These are phyloP conservation scores for Paragyromitra xinjiangensis DNA, from an alignment of 495 filamentous ascomycete species.

Conservation along the genomic window DNA sequence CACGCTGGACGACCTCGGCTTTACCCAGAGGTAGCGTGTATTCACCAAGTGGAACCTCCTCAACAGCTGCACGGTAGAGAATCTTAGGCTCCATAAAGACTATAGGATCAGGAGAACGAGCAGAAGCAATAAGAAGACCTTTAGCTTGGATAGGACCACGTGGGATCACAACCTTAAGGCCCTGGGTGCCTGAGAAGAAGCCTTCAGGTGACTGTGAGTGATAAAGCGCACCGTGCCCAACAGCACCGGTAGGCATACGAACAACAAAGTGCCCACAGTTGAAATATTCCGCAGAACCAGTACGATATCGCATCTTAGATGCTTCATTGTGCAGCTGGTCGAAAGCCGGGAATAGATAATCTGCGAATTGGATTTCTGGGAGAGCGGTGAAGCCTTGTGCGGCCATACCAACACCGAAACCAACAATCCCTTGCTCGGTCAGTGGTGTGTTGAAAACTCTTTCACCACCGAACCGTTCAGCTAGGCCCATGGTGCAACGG, in stretches of 20 bases:
- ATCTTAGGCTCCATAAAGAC: slow-evolving; percentile 98
- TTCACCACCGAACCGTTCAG: slow-evolving; percentile 83
- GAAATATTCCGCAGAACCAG: slow-evolving; percentile 73
- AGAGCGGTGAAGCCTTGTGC: slow-evolving; percentile 92
- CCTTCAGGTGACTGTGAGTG: slow-evolving; percentile 94
- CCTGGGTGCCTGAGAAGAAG: slow-evolving; percentile 91
- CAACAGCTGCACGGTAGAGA: slow-evolving; percentile 91
- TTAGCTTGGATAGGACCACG: slow-evolving; percentile 92
- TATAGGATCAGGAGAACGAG: slow-evolving; percentile 85
- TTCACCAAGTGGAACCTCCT: slow-evolving; percentile 84
- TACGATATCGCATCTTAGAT: slow-evolving; percentile 86
- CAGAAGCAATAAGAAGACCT: slow-evolving; percentile 80
- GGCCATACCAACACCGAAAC: slow-evolving; percentile 89
- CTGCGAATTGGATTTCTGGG: slow-evolving; percentile 97
- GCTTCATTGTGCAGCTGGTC: slow-evolving; percentile 98
- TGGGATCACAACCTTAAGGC: slow-evolving; percentile 87
- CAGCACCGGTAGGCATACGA: slow-evolving; percentile 91
- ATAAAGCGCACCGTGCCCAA: slow-evolving; percentile 95
- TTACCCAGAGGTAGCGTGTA: slow-evolving; percentile 88
- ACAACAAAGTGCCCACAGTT: slow-evolving; percentile 83
- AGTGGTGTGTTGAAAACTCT: slow-evolving; percentile 97
- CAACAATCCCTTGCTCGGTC: slow-evolving; percentile 92
- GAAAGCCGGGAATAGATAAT: slow-evolving; percentile 96
- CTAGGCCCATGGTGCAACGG: slow-evolving; percentile 89
- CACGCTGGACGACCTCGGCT: slow-evolving; percentile 86